These are phyloP conservation scores for Porcisia deanei DNA, from an alignment of 208 protist species.

Conservation along the genomic window DNA sequence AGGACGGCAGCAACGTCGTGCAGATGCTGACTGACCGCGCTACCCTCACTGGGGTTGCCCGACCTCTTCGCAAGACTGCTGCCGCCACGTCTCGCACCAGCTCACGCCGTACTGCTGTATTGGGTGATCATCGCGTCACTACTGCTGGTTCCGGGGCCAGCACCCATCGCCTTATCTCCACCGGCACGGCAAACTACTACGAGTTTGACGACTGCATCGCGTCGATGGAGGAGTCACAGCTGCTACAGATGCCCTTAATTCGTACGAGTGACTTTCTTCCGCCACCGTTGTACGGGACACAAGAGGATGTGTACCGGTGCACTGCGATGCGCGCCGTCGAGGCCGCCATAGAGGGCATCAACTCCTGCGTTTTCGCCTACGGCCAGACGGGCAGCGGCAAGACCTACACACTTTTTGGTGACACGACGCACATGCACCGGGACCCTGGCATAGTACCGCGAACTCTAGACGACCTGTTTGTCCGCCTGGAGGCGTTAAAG, in stretches of 20 bases:
- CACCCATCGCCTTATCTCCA: conserved; percentile 33
- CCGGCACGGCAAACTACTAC: conserved; percentile 67
- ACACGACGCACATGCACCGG: conserved; percentile 50
- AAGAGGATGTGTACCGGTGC: conserved; percentile 73
- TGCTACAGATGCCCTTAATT: conserved; percentile 68
- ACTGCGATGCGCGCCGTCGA: conserved; percentile 74
- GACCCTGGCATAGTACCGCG: conserved; percentile 80
- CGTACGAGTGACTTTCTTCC: conserved; percentile 66
- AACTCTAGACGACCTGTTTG: conserved; percentile 66
- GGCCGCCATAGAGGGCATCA: conserved; percentile 82
- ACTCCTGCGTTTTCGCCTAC: conserved; percentile 35
- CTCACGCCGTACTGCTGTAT: conserved; percentile 18
- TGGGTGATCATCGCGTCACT: conserved; percentile 6
- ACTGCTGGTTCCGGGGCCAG: conserved; percentile 1
- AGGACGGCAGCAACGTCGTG: conserved; percentile 65
- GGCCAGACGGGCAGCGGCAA: conserved; percentile 16
- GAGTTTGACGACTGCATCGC: conserved; percentile 65
- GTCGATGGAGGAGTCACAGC: conserved; percentile 59
- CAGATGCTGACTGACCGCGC: conserved; percentile 56
- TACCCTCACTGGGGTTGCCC: conserved; percentile 8
- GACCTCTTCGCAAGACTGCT: conserved; percentile 27
- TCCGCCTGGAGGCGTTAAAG: conserved; percentile 52
- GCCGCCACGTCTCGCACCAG: conserved; percentile 14
- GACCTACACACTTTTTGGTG: conserved; percentile 57
- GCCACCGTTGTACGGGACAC: conserved; percentile 60